A percentile compares a stretch with the other conserved stretches of the same genome.
Evolutionary conservation across 768 basidiomycete species (phyloP).

Genomic region (Rhizopogon vulgaris): DNA sequence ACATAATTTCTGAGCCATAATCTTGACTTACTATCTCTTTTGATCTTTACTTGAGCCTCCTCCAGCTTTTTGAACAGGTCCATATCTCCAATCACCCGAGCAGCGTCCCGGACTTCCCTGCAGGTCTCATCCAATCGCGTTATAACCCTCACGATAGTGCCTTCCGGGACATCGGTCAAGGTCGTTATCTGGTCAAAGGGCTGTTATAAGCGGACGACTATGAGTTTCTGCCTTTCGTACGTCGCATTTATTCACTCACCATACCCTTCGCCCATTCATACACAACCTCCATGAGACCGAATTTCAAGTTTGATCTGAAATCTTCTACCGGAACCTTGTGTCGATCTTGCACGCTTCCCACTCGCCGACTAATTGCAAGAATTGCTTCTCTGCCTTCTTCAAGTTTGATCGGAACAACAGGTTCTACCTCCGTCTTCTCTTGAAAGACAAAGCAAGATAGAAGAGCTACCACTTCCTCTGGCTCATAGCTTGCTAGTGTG

Average conservation of each 20-base stretch:
- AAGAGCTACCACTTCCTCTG: constrained; percentile 94
- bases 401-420: constrained; percentile 71
- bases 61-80: constrained; percentile 98
- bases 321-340: constrained; percentile 77
- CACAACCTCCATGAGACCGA: constrained; percentile 91
- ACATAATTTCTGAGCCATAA: background rate
- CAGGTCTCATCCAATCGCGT: constrained; percentile 96
- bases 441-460: constrained; percentile 97
- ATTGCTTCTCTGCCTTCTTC: constrained; percentile 79
- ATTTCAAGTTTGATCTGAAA: constrained; percentile 76
- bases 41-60: constrained; percentile 87
- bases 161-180: constrained; percentile 92
- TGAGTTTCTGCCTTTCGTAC: background rate
- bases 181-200: constrained; percentile 92
- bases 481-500: constrained; percentile 81
- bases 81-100: constrained; percentile 93
- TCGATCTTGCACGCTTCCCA: constrained; percentile 73
- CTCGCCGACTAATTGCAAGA: constrained; percentile 66
- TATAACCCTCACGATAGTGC: constrained; percentile 94
- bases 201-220: constrained; percentile 34
- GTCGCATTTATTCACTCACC: constrained; percentile 44
- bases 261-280: constrained; percentile 99
- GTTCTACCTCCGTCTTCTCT: constrained; percentile 92
- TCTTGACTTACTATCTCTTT: constrained; percentile 80
- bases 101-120: constrained; percentile 93